Base-by-base conservation (phyloP, 1,139 yeast species). In the Kodamaea suecica region DNA sequence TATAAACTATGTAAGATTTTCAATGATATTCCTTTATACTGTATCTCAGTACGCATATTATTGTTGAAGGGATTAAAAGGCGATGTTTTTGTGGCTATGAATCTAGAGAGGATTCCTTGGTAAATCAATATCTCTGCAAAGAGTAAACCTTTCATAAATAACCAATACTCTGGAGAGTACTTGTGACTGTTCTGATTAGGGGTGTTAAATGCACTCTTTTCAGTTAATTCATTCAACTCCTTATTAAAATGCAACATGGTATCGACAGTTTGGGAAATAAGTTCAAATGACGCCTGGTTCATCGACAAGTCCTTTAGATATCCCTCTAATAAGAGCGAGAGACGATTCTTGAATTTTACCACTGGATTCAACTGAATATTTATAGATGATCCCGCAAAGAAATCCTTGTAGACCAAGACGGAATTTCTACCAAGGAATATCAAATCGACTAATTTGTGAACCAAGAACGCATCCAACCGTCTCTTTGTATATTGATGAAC, bases 61-160 rank as follows among this genome's bases (percentile, higher is more conserved):
- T 19, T 47, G 42, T 30, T 29, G 40, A 37, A 20, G 8, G 28
- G 17, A 13, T 25, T 25, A 12, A 7, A n/a, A 36, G 30, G 16
- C 48, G 41, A 25, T 11, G 34, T 40, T 25, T 44, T 35, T 41
- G 46, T 30, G 31, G 52, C 34, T 12, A 53, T 33, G 38, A 74
- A 63, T 36, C 76, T 53, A 2, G 76, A 57, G 13, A 73, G 57
- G 9, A 74, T 59, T 0, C 84, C 85, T 50, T 78, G 80, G 27
- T 74, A 66, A n/a, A 78, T 69, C 4, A 78, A 53, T 3, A 76
- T 60, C 32, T 76, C 58, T 1, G 78, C 67, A 47, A 80, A 80
- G 6, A 78, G 49, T 2, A 74, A 45, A 9, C 57, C 51, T 42
- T 78, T 77, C 35, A 70, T 52, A 28, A 62, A 48, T 21, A 45